Evolutionary conservation across 2,329 filamentous ascomycete genomes (phyloP), one percentile per base, ranked within the genome.

Genomic region (Lachnellula cervina): DNA sequence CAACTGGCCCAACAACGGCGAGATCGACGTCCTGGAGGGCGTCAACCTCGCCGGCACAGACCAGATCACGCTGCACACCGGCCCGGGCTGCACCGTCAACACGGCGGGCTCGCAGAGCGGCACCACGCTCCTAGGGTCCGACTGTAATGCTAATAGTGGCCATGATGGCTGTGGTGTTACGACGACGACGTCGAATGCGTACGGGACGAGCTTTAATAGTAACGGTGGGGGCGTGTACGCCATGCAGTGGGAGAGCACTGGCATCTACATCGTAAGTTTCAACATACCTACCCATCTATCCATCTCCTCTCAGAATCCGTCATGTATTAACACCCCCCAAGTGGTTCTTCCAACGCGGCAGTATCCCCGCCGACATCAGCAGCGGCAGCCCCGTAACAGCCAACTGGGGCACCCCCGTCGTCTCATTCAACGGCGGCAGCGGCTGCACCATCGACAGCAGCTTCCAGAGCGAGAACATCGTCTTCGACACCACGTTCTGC

Each of bases 401-500:
- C 0, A 71, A 67, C 16, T 95, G 90, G 90, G 87, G 85, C 0
- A 73, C 75, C 1, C 89, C 90, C 0, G 71, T 82, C 7, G 89
- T 87, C 1, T 72, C 81, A 5, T 95, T 93, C 67, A 69, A 73
- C 17, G 88, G 88, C 1, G 80, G 77, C 2, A 64, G 69, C 14
- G 68, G 67, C 25, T 96, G 90, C 67, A 77, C 90, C 28, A 83
- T 90, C 56, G 76, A 84, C 57, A 70, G 72, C 0, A 80, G 82
- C 63, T 92, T 93, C 71, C 78, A 75, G 52, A 75, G 86, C 51
- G 80, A 92, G 77, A 83, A 82, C 61, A 81, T 95, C 55, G 84
- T 89, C 42, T 80, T 91, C 64, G 84, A 90, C 66, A 91, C 66
- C 17, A 83, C 88, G 51, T 90, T 94, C 69, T 94, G 90, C 66